These are phyloP conservation scores for Kondoa malvinella DNA, from an alignment of 768 basidiomycete genomes.

Conservation along the genomic window DNA sequence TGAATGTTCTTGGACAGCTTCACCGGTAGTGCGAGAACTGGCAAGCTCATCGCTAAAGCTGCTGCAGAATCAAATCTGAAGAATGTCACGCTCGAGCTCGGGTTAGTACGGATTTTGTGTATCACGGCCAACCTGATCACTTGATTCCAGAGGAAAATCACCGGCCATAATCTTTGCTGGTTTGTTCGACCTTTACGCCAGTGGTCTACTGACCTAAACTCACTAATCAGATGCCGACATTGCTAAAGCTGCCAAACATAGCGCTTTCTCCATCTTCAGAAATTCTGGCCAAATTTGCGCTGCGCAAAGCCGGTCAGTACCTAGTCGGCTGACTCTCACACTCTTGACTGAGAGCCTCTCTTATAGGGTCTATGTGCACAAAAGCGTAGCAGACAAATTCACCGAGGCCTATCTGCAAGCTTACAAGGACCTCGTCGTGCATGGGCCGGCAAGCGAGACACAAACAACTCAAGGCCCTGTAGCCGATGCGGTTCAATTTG, in stretches of 20 bases:
- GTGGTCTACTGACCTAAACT: slow-evolving; percentile 13
- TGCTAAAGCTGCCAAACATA: slow-evolving; percentile 9
- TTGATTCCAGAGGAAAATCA: background rate
- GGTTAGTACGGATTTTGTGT: too few species aligned
- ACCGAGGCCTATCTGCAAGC: slow-evolving; percentile 14
- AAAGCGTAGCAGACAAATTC: slow-evolving; percentile 18
- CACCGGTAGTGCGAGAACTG: background rate
- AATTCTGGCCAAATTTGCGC: slow-evolving; percentile 23
- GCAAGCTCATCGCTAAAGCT: slow-evolving; percentile 17
- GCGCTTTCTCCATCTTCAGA: slow-evolving; percentile 7
- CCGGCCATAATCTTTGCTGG: slow-evolving; percentile 5
- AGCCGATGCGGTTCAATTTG: slow-evolving; percentile 9
- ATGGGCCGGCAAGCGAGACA: slow-evolving; percentile 9
- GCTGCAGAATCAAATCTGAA: slow-evolving; percentile 26
- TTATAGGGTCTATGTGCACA: slow-evolving; percentile 18
- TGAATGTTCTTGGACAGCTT: background rate
- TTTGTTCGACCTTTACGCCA: background rate
- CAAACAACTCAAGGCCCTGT: slow-evolving; percentile 11
- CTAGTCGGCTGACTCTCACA: too few species aligned
- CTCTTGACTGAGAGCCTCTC: too few species aligned
- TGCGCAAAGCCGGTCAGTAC: slow-evolving; percentile 19
- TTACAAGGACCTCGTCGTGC: slow-evolving; percentile 15
- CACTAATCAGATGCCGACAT: background rate
- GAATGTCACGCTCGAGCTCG: slow-evolving; percentile 26
- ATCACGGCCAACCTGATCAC: background rate